phyloP scores from a whole-genome alignment of 1,284 basidiomycete species.

The Rhodotorula sp. region DNA sequence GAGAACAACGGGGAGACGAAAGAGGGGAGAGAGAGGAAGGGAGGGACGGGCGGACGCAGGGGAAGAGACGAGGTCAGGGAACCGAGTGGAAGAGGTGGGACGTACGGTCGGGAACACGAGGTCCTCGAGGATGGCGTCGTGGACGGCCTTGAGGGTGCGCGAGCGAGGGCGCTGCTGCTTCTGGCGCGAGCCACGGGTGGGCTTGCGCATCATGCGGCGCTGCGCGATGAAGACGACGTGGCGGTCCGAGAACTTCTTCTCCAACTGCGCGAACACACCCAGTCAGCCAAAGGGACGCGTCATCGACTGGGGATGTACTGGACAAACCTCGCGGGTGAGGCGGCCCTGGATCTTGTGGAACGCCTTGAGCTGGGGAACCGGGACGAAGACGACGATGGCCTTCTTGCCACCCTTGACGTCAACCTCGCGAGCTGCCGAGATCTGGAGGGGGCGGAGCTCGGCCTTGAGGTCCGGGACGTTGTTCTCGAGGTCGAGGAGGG shows the following conservation, averaged over 20 bases:
- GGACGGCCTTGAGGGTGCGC: conserved; percentile 95
- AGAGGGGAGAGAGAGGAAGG: not conserved
- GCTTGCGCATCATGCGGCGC: conserved; percentile 97
- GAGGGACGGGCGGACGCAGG: not conserved
- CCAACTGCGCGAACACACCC: conserved; percentile 87
- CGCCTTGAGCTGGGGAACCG: conserved; percentile 95
- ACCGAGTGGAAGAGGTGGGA: not conserved
- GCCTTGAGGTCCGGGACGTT: conserved; percentile 96
- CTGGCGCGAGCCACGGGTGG: conserved; percentile 85
- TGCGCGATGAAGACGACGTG: conserved; percentile 99
- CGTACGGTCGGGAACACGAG: conserved; percentile 89
- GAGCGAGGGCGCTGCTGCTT: conserved; percentile 96
- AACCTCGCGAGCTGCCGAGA: conserved; percentile 96
- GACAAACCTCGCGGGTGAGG: conserved; percentile 26
- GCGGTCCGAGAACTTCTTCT: conserved; percentile 99
- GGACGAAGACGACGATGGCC: conserved; percentile 98
- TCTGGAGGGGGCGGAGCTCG: conserved; percentile 92
- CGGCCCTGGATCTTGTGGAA: conserved; percentile 98
- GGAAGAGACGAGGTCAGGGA: not conserved
- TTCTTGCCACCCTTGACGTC: conserved; percentile 99
- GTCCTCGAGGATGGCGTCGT: conserved; percentile 98
- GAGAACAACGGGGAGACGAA: not conserved
- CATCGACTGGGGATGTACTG: not conserved
- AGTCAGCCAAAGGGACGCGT: not conserved
- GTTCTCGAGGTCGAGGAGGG: conserved; percentile 95